phyloP scores from a whole-genome alignment of 495 filamentous ascomycete species.

The Apiosordaria backusii region DNA sequence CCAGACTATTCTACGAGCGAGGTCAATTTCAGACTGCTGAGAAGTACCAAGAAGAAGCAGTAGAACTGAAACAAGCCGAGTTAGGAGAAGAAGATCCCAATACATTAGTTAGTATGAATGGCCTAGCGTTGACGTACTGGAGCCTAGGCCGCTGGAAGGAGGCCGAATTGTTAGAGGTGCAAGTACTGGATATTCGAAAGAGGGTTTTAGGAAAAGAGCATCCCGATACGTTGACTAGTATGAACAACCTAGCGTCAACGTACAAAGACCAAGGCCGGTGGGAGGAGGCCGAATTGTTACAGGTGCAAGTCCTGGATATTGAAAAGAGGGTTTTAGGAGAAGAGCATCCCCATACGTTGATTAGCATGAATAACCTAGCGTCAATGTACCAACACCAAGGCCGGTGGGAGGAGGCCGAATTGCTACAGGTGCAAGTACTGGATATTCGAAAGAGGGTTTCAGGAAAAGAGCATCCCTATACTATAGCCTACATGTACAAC shows the following conservation, averaged over 20 bases:
- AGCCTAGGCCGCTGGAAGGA: conserved; percentile 22
- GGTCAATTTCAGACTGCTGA: conserved; percentile 17
- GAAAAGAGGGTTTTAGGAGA: background rate
- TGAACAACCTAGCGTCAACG: conserved; percentile 7
- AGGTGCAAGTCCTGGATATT: background rate
- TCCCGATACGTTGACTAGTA: conserved; percentile 27
- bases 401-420: background rate
- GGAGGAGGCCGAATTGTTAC: background rate
- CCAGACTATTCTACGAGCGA: conserved; percentile 8
- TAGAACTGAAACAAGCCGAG: background rate
- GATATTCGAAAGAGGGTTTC: background rate
- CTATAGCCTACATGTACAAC: background rate
- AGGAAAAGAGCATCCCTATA: background rate
- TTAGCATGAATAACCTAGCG: background rate
- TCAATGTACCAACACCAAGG: background rate
- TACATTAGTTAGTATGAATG: background rate
- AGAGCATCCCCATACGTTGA: background rate
- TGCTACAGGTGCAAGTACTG: background rate
- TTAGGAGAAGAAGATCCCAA: background rate
- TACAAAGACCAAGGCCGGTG: background rate
- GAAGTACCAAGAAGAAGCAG: background rate
- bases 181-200: conserved; percentile 9
- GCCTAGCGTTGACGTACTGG: background rate
- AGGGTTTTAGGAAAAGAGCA: conserved; percentile 33
- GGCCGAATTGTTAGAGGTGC: conserved; percentile 25